phyloP scores from a whole-genome alignment of 345 rosid genomes.

The Aurinia saxatilis region DNA sequence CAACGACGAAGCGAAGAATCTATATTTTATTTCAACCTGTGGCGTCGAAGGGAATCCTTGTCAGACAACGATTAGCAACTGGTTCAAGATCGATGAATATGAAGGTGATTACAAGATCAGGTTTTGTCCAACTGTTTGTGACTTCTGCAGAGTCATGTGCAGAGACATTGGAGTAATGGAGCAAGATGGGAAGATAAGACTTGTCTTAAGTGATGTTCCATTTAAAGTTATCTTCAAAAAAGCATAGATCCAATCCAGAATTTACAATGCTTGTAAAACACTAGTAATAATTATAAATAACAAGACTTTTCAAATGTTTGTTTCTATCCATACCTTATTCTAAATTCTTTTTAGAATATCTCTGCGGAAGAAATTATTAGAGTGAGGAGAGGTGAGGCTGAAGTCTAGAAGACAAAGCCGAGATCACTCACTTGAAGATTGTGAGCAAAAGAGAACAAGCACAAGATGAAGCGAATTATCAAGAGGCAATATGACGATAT shows the following conservation, averaged over 20 bases:
- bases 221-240: slow-evolving; percentile 45
- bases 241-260: slow-evolving; percentile 24
- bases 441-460: too few species aligned
- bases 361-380: too few species aligned
- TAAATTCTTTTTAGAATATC: slow-evolving; percentile 16
- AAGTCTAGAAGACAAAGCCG: too few species aligned
- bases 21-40: slow-evolving; percentile 37
- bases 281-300: not conserved
- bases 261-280: not conserved
- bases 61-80: slow-evolving; percentile 32
- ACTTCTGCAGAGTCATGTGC: slow-evolving; percentile 42
- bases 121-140: slow-evolving; percentile 58
- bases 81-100: slow-evolving; percentile 58
- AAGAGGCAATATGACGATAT: too few species aligned
- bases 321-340: slow-evolving; percentile 1
- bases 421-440: too few species aligned
- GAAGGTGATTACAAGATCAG: slow-evolving; percentile 44
- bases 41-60: slow-evolving; percentile 63
- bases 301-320: not conserved
- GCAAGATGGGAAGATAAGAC: slow-evolving; percentile 37
- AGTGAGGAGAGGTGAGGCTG: too few species aligned
- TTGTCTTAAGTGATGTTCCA: slow-evolving; percentile 54
- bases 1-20: slow-evolving; percentile 31
- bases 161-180: slow-evolving; percentile 47
- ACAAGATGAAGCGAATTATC: too few species aligned